A percentile compares a stretch with the other conserved stretches of the same genome.
Conservation (phyloP, 345 rosid genomes). For the Rhodomyrtus tomentosa region DNA sequence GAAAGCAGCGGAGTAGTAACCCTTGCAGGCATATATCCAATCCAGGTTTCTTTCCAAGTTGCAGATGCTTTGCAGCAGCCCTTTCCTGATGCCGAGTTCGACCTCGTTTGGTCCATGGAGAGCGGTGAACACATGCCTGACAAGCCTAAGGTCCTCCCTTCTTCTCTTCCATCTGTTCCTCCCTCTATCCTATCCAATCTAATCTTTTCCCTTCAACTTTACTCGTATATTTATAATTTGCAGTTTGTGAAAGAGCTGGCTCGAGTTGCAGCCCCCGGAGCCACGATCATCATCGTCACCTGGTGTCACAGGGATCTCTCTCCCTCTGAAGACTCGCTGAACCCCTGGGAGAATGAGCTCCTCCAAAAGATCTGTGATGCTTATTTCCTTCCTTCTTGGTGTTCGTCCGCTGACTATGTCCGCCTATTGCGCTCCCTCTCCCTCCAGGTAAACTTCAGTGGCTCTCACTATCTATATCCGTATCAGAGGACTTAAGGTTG, state of each 20-base stretch:
- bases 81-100: constrained; percentile 66
- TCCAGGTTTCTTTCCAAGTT: constrained; percentile 69
- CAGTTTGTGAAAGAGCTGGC: constrained; percentile 74
- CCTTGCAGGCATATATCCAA: not conserved
- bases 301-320: constrained; percentile 88
- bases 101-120: constrained; percentile 96
- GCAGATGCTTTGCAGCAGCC: constrained; percentile 91
- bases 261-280: constrained; percentile 85
- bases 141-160: constrained; percentile 43
- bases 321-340: constrained; percentile 48
- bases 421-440: constrained; percentile 37
- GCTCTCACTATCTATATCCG: not conserved
- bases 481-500: not conserved
- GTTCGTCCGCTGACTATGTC: constrained; percentile 73
- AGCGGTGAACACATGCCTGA: constrained; percentile 98
- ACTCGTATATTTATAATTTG: not conserved
- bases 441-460: constrained; percentile 33
- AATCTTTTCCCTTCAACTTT: not conserved
- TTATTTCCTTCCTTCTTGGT: constrained; percentile 82
- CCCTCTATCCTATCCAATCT: not conserved
- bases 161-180: not conserved
- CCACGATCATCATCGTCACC: constrained; percentile 66
- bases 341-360: constrained; percentile 58
- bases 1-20: not conserved
- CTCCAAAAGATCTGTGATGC: constrained; percentile 59